Percentiles rank a stretch among this genome's conserved stretches.
Evolutionary conservation across 306 rosid species (phyloP).

Genomic region (Castanopsis chinensis): DNA sequence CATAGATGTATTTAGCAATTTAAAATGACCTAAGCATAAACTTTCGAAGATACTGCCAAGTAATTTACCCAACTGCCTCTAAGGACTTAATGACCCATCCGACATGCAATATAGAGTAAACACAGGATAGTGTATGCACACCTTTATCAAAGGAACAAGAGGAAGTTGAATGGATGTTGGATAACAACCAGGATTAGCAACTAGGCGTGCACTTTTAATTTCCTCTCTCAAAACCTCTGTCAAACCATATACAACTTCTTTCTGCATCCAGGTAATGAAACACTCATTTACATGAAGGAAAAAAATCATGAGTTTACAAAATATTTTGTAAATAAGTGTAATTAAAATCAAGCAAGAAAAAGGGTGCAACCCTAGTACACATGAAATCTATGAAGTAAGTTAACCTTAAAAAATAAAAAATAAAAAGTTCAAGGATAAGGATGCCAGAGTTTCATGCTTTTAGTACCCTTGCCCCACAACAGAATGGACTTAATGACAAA

Average conservation of each 20-base stretch:
- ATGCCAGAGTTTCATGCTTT: not conserved
- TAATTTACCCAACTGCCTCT: not conserved
- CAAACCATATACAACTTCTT: constrained; percentile 91
- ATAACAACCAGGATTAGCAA: constrained; percentile 98
- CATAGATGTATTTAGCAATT: not conserved
- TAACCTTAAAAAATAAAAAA: not conserved
- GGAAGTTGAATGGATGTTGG: constrained; percentile 96
- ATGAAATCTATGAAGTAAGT: too few species aligned
- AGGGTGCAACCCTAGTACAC: too few species aligned
- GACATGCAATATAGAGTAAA: not conserved
- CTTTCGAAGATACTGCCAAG: not conserved
- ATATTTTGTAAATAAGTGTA: too few species aligned
- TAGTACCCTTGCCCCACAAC: not conserved
- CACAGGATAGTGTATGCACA: constrained; percentile 27
- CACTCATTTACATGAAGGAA: constrained; percentile 18
- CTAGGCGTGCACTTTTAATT: constrained; percentile 71
- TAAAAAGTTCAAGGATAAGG: not conserved
- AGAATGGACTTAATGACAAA: not conserved
- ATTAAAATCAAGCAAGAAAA: too few species aligned
- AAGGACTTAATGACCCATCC: not conserved
- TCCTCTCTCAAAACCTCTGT: constrained; percentile 81
- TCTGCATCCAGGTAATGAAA: constrained; percentile 47
- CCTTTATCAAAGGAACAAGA: constrained; percentile 88
- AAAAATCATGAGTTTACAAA: not conserved
- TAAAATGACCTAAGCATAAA: not conserved